phyloP scores from a whole-genome alignment of 2,329 filamentous ascomycete species.

The Trichoderma aggressivum region DNA sequence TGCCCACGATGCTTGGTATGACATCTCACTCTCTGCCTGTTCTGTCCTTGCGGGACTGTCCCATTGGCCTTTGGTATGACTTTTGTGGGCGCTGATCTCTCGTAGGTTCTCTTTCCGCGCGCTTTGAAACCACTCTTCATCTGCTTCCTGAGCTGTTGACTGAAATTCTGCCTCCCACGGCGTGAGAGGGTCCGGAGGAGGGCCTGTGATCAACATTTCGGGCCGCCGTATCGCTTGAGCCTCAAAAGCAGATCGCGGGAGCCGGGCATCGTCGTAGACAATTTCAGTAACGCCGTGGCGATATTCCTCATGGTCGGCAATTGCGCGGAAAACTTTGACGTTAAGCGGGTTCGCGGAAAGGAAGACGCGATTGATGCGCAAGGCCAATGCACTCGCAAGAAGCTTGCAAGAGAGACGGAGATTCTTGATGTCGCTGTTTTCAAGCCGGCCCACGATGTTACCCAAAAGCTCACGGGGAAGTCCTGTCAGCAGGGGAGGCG shows the following conservation, averaged over 20 bases:
- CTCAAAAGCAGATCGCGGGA: neutral
- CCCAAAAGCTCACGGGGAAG: neutral
- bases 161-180: neutral
- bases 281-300: conserved; percentile 19
- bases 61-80: neutral
- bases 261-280: conserved; percentile 24
- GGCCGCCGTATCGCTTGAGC: neutral
- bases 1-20: conserved; percentile 21
- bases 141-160: neutral
- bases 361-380: conserved; percentile 21
- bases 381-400: neutral
- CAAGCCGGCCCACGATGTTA: neutral
- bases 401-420: neutral
- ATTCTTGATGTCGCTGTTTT: neutral
- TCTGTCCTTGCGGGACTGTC: neutral
- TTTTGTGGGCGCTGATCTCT: neutral
- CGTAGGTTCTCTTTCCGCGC: neutral
- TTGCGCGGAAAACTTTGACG: conserved; percentile 21
- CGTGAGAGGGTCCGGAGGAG: neutral
- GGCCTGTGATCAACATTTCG: neutral
- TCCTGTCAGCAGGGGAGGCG: neutral
- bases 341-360: conserved; percentile 22
- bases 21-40: neutral
- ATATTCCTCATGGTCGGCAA: conserved; percentile 21
- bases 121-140: neutral